Evolutionary conservation across 2,329 filamentous ascomycete genomes (phyloP).

Genomic region (Didymella pomorum): DNA sequence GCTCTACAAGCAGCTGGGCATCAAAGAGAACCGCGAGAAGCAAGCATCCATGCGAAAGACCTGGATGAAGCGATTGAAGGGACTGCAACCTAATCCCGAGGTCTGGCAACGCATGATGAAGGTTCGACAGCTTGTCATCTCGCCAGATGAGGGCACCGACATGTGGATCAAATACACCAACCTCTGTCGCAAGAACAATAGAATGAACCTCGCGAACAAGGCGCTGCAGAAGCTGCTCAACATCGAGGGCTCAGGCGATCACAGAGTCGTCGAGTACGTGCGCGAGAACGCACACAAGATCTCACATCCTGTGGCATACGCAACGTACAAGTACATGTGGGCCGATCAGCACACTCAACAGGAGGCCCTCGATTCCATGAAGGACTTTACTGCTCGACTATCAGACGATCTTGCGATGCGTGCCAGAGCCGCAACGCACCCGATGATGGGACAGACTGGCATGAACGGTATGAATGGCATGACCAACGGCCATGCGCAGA

Average conservation of each 20-base stretch:
- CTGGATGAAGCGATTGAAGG: conserved; percentile 94
- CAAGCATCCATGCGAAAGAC: conserved; percentile 90
- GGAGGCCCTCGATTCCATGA: conserved; percentile 63
- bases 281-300: conserved; percentile 54
- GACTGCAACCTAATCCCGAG: conserved; percentile 95
- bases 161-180: conserved; percentile 99
- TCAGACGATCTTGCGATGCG: conserved; percentile 64
- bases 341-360: conserved; percentile 63
- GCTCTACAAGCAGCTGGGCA: conserved; percentile 84
- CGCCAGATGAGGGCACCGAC: conserved; percentile 90
- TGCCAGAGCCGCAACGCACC: conserved; percentile 46
- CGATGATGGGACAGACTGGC: conserved; percentile 44
- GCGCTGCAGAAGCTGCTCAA: conserved; percentile 87
- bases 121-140: conserved; percentile 88
- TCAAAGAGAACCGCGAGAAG: conserved; percentile 76
- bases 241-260: conserved; percentile 43
- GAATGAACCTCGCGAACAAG: conserved; percentile 94
- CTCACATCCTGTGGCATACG: conserved; percentile 87
- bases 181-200: conserved; percentile 93
- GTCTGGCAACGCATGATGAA: conserved; percentile 99
- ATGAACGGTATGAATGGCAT: conserved; percentile 56
- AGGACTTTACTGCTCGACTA: conserved; percentile 67
- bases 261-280: conserved; percentile 46
- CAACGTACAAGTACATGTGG: conserved; percentile 98
- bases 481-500: conserved; percentile 51